Base-by-base conservation (phyloP, 202 grass and related monocot genomes). In the Hordeum pubiflorum region DNA sequence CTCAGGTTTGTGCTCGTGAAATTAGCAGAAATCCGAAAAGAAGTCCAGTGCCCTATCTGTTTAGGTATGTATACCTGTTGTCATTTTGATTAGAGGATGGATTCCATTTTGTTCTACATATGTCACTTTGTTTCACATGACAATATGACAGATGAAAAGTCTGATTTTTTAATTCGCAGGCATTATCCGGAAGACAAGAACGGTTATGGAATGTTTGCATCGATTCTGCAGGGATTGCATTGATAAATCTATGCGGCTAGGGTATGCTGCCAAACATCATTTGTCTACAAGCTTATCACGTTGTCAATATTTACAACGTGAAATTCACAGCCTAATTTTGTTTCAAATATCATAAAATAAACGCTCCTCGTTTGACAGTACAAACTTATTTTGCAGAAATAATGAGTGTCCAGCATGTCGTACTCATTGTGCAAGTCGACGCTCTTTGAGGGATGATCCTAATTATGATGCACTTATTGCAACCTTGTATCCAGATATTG, bases 181-280 rank as follows among this genome's bases (percentile, higher is more conserved):
- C 12, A 95, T 98, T 85, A 98, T 98, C 44, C 83, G 92, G 46
- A 98, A 98, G 85, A 98, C 96, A 79, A 95, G 96, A 83, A 95
- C 96, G 7, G 96, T 98, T 79, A 98, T 98, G 96, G 96, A 98
- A 68, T 98, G 96, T 88, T 77, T 98, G 57, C 96, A 98, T 81
- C 78, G 96, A 6, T 98, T 98, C 80, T 98, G 96, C 77, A 91
- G 96, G 83, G 92, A 98, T 79, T 98, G 96, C 66, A 98, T 98
- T 48, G 90, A 98, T 81, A 98, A 98, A 95, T 98, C 96, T 81
- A 98, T 99, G 96, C 78, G 96, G 59, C 90, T 99, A 61, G 93
- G 96, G 96, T 99, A 88, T 72, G 82, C 14, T 82, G 69, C 52
- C 62, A 86, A 40, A 24, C 27, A 41, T 32, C 24, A 10, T 78